Percentiles rank a stretch among this genome's conserved stretches.
Evolutionary conservation across 805 yeast species (phyloP).

Genomic region (Dipodascus albidus): DNA sequence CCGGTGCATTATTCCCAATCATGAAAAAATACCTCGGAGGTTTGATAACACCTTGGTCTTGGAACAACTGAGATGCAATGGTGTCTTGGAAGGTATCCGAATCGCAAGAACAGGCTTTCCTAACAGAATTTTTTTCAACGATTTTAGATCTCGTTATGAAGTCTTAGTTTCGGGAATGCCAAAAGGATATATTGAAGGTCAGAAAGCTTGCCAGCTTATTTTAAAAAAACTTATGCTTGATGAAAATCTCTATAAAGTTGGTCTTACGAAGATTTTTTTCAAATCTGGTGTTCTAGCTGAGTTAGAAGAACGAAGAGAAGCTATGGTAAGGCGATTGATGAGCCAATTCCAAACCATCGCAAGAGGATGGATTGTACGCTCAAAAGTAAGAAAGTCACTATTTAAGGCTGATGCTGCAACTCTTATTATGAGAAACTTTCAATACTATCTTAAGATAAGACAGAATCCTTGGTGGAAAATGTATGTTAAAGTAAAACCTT

Average conservation of each 20-base stretch:
- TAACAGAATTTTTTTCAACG: slow-evolving; percentile 73
- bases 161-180: slow-evolving; percentile 45
- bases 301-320: slow-evolving; percentile 68
- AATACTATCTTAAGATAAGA: slow-evolving; percentile 34
- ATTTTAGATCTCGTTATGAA: slow-evolving; percentile 64
- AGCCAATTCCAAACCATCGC: slow-evolving; percentile 51
- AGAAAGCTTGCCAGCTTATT: slow-evolving; percentile 58
- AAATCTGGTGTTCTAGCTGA: slow-evolving; percentile 68
- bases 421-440: slow-evolving; percentile 51
- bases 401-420: slow-evolving; percentile 58
- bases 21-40: slow-evolving; percentile 51
- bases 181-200: slow-evolving; percentile 34
- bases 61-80: slow-evolving; percentile 89
- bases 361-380: slow-evolving; percentile 53
- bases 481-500: slow-evolving; percentile 60
- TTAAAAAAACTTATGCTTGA: slow-evolving; percentile 52
- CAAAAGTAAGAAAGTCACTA: slow-evolving; percentile 35
- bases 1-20: slow-evolving; percentile 88
- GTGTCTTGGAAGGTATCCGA: slow-evolving; percentile 95
- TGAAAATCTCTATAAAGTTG: slow-evolving; percentile 47
- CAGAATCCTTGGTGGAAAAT: slow-evolving; percentile 77
- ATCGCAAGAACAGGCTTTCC: slow-evolving; percentile 97
- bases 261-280: slow-evolving; percentile 63
- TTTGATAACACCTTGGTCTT: slow-evolving; percentile 71
- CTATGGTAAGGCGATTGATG: slow-evolving; percentile 41